Percentiles rank a stretch among this genome's conserved stretches.
These are phyloP conservation scores for Phytophthora vignae DNA, from an alignment of 352 stramenopile genomes.

Conservation along the genomic window DNA sequence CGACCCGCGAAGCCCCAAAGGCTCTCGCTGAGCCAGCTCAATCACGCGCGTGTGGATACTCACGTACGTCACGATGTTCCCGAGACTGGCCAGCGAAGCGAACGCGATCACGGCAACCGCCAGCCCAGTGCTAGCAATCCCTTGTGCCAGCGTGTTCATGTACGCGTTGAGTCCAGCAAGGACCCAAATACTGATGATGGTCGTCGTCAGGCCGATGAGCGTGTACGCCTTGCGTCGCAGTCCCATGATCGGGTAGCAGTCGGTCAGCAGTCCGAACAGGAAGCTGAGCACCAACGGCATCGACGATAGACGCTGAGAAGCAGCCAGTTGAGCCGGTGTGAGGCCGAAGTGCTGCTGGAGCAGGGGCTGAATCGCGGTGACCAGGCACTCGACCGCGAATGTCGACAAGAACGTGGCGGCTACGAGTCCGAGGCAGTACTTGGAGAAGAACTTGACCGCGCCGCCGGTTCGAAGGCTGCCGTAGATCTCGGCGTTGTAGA, in stretches of 20 bases:
- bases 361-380: constrained; percentile 33
- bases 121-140: constrained; percentile 13
- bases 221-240: constrained; percentile 84
- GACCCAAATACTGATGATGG: constrained; percentile 38
- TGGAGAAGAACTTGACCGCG: constrained; percentile 49
- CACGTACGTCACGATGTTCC: constrained; percentile 46
- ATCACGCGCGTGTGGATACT: constrained; percentile 50
- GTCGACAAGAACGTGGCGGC: constrained; percentile 51
- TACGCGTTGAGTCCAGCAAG: constrained; percentile 41
- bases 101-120: constrained; percentile 35
- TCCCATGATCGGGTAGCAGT: constrained; percentile 84
- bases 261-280: constrained; percentile 77
- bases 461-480: constrained; percentile 55
- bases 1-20: constrained; percentile 39
- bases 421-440: constrained; percentile 43
- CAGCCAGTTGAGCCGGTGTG: constrained; percentile 20
- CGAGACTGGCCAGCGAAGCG: constrained; percentile 30
- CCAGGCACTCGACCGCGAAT: constrained; percentile 43
- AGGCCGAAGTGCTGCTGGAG: constrained; percentile 42
- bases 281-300: constrained; percentile 82
- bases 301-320: constrained; percentile 45
- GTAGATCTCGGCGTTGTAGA: constrained; percentile 72
- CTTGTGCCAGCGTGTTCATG: constrained; percentile 19
- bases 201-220: constrained; percentile 54
- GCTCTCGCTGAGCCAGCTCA: constrained; percentile 55